Evolutionary conservation across 495 filamentous ascomycete species (phyloP).

Genomic region (Xylaria acuta): DNA sequence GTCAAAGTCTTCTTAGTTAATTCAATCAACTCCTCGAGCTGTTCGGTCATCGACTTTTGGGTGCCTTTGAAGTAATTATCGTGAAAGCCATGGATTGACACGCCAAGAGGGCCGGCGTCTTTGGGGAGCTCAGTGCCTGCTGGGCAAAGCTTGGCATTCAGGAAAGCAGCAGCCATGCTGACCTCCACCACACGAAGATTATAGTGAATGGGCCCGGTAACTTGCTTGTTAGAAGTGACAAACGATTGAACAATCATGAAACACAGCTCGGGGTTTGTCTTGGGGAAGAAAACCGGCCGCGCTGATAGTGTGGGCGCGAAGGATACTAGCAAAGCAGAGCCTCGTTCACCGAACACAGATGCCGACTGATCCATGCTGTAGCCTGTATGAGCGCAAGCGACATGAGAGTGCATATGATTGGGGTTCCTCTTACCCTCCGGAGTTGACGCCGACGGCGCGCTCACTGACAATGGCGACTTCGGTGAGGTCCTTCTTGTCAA

Average conservation of each 20-base stretch:
- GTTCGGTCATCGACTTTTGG: slow-evolving; percentile 61
- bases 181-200: slow-evolving; percentile 97
- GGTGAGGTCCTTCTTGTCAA: slow-evolving; percentile 87
- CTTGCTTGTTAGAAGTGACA: slow-evolving; percentile 91
- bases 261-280: slow-evolving; percentile 78
- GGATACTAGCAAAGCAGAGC: slow-evolving; percentile 86
- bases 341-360: slow-evolving; percentile 86
- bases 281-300: slow-evolving; percentile 82
- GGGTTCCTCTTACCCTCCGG: slow-evolving; percentile 73
- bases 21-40: slow-evolving; percentile 72
- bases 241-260: slow-evolving; percentile 96
- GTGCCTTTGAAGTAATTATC: slow-evolving; percentile 70
- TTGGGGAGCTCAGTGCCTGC: slow-evolving; percentile 68
- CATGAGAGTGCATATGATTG: background rate
- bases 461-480: slow-evolving; percentile 94
- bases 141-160: slow-evolving; percentile 59
- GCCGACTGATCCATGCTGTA: slow-evolving; percentile 94
- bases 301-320: slow-evolving; percentile 83
- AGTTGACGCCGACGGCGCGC: slow-evolving; percentile 93
- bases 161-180: slow-evolving; percentile 79
- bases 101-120: slow-evolving; percentile 83
- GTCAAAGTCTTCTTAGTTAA: slow-evolving; percentile 68
- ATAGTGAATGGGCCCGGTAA: slow-evolving; percentile 90
- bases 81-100: slow-evolving; percentile 86
- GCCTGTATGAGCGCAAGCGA: slow-evolving; percentile 27